A percentile compares a stretch with the other conserved stretches of the same genome.
These are phyloP conservation scores for Pseudoscleropodium purum DNA, from an alignment of 225 moss, liverwort and hornwort genomes.

Conservation along the genomic window DNA sequence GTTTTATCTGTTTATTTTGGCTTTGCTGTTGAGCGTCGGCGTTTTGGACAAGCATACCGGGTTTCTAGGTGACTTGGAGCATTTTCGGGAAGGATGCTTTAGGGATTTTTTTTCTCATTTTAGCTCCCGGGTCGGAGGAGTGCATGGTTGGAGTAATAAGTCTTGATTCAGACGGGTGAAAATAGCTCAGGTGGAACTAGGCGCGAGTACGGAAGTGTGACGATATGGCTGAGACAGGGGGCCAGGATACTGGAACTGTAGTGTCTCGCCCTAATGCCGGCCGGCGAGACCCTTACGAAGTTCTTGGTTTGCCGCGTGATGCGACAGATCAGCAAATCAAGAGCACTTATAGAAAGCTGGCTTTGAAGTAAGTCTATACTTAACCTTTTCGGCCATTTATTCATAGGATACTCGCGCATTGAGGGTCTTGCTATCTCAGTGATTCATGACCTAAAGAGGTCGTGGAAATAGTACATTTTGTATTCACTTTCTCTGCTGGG, in stretches of 20 bases:
- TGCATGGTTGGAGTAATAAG: background rate
- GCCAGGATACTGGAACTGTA: conserved; percentile 43
- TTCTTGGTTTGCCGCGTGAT: conserved; percentile 76
- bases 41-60: background rate
- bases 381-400: background rate
- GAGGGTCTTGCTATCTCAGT: background rate
- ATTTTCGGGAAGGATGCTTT: background rate
- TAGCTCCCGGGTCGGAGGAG: background rate
- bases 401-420: background rate
- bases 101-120: background rate
- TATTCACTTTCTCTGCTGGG: background rate
- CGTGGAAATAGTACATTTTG: background rate
- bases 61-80: background rate
- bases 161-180: background rate
- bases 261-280: conserved; percentile 41
- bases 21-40: background rate
- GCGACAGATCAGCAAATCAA: conserved; percentile 92
- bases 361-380: conserved; percentile 66
- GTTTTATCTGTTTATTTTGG: background rate
- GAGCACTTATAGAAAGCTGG: conserved; percentile 85
- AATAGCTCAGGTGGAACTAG: background rate
- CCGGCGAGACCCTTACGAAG: conserved; percentile 92
- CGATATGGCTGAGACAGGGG: conserved; percentile 65
- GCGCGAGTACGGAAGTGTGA: background rate
- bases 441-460: background rate